Conservation (phyloP, 805 yeast genomes). For the baker's yeast (Saccharomyces cerevisiae) region DNA sequence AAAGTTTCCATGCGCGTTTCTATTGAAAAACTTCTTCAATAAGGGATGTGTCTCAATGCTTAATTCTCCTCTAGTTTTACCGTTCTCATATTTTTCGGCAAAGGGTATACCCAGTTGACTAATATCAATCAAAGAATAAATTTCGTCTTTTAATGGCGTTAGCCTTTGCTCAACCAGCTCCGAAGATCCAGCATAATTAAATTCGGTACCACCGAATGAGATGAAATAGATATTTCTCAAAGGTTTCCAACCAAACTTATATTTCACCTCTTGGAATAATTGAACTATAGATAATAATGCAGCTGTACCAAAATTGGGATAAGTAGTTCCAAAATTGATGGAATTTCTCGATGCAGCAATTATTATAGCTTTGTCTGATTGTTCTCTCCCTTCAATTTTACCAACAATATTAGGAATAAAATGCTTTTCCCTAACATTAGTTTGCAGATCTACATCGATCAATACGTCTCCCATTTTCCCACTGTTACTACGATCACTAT, state of each 20-base stretch:
- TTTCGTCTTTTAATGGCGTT: constrained; percentile 46
- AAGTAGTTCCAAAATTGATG: constrained; percentile 58
- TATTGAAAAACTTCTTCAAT: constrained; percentile 38
- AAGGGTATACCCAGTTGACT: constrained; percentile 41
- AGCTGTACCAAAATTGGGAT: constrained; percentile 66
- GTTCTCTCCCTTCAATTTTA: constrained; percentile 72
- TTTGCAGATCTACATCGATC: constrained; percentile 30
- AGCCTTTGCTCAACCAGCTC: constrained; percentile 56
- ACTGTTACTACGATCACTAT: constrained; percentile 11
- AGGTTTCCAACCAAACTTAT: constrained; percentile 68
- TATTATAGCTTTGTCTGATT: constrained; percentile 56
- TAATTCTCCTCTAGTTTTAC: constrained; percentile 22
- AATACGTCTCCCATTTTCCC: constrained; percentile 12
- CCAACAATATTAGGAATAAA: constrained; percentile 72
- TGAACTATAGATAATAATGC: constrained; percentile 60
- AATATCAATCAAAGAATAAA: constrained; percentile 65
- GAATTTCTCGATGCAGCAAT: constrained; percentile 80
- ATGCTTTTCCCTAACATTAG: constrained; percentile 45
- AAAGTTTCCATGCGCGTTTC: constrained; percentile 6
- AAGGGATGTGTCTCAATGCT: constrained; percentile 56
- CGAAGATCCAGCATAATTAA: constrained; percentile 72
- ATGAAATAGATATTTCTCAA: constrained; percentile 73
- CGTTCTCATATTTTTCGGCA: constrained; percentile 33
- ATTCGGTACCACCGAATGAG: constrained; percentile 73
- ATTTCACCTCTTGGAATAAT: constrained; percentile 54